Percentiles rank a stretch among this genome's conserved stretches.
These are phyloP conservation scores for Monosiga brevicollis DNA, from an alignment of 78 protist species.

Conservation along the genomic window DNA sequence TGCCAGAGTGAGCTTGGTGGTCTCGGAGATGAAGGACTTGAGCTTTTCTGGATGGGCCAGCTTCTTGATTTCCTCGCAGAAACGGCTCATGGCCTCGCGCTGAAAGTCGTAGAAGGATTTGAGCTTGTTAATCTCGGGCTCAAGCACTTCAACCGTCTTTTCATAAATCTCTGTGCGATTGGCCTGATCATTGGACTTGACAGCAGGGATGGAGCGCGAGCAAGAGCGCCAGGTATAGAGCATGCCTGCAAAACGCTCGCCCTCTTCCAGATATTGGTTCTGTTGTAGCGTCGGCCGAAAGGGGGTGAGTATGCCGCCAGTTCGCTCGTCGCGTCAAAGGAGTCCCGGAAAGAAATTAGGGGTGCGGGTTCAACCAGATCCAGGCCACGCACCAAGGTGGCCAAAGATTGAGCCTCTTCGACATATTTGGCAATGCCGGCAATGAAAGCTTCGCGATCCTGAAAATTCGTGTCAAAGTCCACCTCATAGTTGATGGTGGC, in stretches of 20 bases:
- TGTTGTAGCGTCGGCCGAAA: no score
- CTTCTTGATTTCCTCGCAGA: conserved; percentile 30
- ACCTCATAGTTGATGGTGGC: background rate
- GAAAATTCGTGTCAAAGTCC: background rate
- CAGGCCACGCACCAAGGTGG: background rate
- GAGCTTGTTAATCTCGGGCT: conserved; percentile 53
- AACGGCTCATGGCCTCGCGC: conserved; percentile 18
- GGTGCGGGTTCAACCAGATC: no score
- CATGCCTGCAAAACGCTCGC: background rate
- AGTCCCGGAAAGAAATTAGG: no score
- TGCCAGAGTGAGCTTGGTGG: conserved; percentile 17
- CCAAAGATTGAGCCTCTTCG: background rate
- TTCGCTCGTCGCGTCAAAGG: no score
- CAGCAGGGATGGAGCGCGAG: conserved; percentile 15
- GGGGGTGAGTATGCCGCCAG: no score
- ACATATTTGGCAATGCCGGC: background rate
- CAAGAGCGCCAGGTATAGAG: background rate
- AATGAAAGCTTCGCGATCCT: background rate
- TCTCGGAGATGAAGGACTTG: conserved; percentile 41
- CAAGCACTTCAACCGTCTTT: conserved; percentile 39
- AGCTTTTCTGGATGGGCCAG: conserved; percentile 29
- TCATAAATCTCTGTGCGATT: conserved; percentile 49
- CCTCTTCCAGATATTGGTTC: background rate
- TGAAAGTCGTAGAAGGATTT: conserved; percentile 47
- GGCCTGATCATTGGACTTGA: conserved; percentile 41